Evolutionary conservation across 2,329 filamentous ascomycete species (phyloP).

Genomic region (Talaromyces sp.): DNA sequence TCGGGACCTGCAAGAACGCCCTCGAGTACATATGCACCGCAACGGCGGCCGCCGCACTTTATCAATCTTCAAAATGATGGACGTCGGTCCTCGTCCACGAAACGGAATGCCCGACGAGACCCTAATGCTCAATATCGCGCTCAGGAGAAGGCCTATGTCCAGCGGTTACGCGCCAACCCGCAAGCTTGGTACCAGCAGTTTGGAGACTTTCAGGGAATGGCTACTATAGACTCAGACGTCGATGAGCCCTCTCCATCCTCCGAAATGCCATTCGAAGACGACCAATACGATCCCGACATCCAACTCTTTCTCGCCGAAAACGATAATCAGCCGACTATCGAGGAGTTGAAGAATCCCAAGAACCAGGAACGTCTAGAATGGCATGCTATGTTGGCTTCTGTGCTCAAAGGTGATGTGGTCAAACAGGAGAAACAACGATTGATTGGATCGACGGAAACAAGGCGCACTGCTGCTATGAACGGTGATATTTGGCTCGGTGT

Average conservation of each 20-base stretch:
- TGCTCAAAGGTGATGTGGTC: slow-evolving; percentile 93
- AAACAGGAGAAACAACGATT: slow-evolving; percentile 96
- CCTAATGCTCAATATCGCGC: slow-evolving; percentile 72
- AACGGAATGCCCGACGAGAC: slow-evolving; percentile 55
- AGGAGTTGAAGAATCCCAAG: slow-evolving; percentile 82
- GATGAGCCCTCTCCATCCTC: slow-evolving; percentile 89
- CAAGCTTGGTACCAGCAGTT: slow-evolving; percentile 65
- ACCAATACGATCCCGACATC: slow-evolving; percentile 85
- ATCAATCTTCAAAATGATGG: slow-evolving; percentile 47
- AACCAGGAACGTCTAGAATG: slow-evolving; percentile 91
- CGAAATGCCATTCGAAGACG: slow-evolving; percentile 75
- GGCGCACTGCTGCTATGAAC: slow-evolving; percentile 64
- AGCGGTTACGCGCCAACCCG: slow-evolving; percentile 79
- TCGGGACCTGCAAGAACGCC: slow-evolving; percentile 68
- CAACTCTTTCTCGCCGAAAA: slow-evolving; percentile 91
- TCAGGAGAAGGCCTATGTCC: slow-evolving; percentile 92
- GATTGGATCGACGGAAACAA: slow-evolving; percentile 74
- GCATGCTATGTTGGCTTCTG: slow-evolving; percentile 96
- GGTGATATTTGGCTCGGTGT: slow-evolving; percentile 84
- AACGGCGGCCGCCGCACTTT: slow-evolving; percentile 53
- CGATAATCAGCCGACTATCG: slow-evolving; percentile 79
- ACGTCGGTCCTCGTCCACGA: slow-evolving; percentile 56
- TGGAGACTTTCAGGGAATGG: slow-evolving; percentile 65
- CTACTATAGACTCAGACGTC: slow-evolving; percentile 73
- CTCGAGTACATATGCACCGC: slow-evolving; percentile 73